Conservation (phyloP, 2,329 filamentous ascomycete species). For the Cytospora piceae region DNA sequence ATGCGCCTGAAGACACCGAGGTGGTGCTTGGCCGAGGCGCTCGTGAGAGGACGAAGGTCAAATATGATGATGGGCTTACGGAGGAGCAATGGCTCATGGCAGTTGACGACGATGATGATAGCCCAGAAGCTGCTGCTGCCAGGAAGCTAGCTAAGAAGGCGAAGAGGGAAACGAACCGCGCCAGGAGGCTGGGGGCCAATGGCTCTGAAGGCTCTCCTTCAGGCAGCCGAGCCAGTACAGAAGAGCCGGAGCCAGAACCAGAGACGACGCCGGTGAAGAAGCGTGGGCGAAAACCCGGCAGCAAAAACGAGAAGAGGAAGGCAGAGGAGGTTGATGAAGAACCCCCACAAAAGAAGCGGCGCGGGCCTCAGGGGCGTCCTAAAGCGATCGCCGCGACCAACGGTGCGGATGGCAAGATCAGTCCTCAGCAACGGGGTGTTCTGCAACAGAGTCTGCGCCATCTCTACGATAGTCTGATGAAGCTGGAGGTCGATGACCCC, state of each 20-base stretch:
- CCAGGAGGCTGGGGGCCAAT: conserved; percentile 55
- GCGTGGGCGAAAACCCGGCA: conserved; percentile 78
- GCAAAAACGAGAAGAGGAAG: conserved; percentile 84
- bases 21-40: conserved; percentile 81
- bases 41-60: conserved; percentile 90
- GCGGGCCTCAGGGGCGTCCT: conserved; percentile 69
- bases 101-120: conserved; percentile 94
- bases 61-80: conserved; percentile 95
- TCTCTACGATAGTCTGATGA: conserved; percentile 80
- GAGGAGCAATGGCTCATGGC: conserved; percentile 99
- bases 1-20: conserved; percentile 76
- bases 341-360: conserved; percentile 77
- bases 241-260: conserved; percentile 56
- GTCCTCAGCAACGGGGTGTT: conserved; percentile 70
- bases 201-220: conserved; percentile 70
- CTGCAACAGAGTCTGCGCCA: conserved; percentile 79
- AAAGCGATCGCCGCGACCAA: conserved; percentile 57
- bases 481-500: conserved; percentile 78
- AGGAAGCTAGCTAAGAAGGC: conserved; percentile 86
- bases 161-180: conserved; percentile 75
- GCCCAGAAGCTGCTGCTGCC: conserved; percentile 87
- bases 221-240: conserved; percentile 80
- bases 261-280: conserved; percentile 75
- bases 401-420: conserved; percentile 60
- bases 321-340: conserved; percentile 78